These are phyloP conservation scores for Phytophthora tentaculata DNA, from an alignment of 352 stramenopile species.

Conservation along the genomic window DNA sequence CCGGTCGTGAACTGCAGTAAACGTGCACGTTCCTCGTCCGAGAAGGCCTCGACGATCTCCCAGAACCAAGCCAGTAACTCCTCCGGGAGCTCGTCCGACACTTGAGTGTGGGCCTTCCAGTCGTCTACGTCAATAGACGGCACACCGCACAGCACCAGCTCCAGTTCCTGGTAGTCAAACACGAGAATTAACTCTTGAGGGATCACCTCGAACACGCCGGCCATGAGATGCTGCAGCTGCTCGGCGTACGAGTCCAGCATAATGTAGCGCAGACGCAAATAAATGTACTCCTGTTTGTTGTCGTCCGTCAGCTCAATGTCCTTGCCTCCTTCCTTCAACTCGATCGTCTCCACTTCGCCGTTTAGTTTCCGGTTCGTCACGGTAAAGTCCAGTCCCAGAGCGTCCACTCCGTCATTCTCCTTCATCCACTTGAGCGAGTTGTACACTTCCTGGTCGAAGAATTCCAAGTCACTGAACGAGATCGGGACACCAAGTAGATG, in stretches of 20 bases:
- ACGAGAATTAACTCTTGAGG: conserved; percentile 84
- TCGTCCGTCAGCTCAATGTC: conserved; percentile 93
- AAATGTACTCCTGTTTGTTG: conserved; percentile 98
- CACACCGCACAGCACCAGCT: conserved; percentile 82
- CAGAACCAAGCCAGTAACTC: conserved; percentile 85
- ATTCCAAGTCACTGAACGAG: conserved; percentile 90
- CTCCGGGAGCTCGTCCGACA: conserved; percentile 80
- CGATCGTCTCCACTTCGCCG: conserved; percentile 80
- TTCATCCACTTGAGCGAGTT: conserved; percentile 87
- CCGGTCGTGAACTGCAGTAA: conserved; percentile 89
- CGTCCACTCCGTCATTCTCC: conserved; percentile 82
- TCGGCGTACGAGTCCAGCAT: conserved; percentile 94
- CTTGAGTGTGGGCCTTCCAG: conserved; percentile 89
- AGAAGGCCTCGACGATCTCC: conserved; percentile 72
- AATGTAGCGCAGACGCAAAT: conserved; percentile 95
- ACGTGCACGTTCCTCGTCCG: conserved; percentile 76
- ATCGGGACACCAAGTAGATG: conserved; percentile 86
- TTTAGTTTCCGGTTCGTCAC: conserved; percentile 82
- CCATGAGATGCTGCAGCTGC: conserved; percentile 93
- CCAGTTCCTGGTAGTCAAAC: conserved; percentile 87
- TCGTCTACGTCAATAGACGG: conserved; percentile 85
- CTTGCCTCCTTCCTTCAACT: conserved; percentile 84
- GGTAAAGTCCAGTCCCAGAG: conserved; percentile 80
- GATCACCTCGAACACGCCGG: conserved; percentile 98
- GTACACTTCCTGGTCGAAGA: conserved; percentile 89